These are phyloP conservation scores for Puccinia hordei DNA, from an alignment of 1,284 basidiomycete genomes.

Conservation along the genomic window DNA sequence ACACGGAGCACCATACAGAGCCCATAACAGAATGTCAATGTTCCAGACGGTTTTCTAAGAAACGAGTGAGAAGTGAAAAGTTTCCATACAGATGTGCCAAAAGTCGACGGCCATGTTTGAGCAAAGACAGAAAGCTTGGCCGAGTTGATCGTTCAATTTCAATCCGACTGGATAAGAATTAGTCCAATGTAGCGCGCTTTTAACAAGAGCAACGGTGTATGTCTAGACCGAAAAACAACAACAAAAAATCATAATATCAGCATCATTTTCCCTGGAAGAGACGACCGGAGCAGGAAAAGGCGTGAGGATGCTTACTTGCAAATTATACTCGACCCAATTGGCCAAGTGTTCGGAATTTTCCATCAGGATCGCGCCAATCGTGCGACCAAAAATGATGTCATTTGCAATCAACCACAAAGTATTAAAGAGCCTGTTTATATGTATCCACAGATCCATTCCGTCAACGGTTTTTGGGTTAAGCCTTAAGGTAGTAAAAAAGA, in stretches of 20 bases:
- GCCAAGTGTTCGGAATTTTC: constrained; percentile 63
- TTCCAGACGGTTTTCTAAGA: background rate
- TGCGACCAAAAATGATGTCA: constrained; percentile 78
- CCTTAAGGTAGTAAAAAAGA: constrained; percentile 11
- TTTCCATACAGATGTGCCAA: constrained; percentile 68
- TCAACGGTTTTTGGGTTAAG: constrained; percentile 31
- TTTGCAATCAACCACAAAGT: constrained; percentile 86
- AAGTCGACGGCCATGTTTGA: constrained; percentile 68
- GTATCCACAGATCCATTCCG: background rate
- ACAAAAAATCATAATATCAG: constrained; percentile 4
- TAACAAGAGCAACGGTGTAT: constrained; percentile 64
- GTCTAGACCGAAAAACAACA: constrained; percentile 56
- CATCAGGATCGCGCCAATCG: constrained; percentile 69
- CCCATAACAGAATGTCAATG: background rate
- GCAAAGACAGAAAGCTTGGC: constrained; percentile 70
- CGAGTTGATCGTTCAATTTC: constrained; percentile 89
- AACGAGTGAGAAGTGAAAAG: constrained; percentile 46
- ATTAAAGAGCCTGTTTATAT: constrained; percentile 75
- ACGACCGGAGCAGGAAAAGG: too few species aligned
- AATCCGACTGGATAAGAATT: constrained; percentile 93
- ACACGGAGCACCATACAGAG: constrained; percentile 52
- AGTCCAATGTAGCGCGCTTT: constrained; percentile 73
- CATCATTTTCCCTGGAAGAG: background rate
- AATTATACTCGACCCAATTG: constrained; percentile 24
- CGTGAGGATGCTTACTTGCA: constrained; percentile 55